These are phyloP conservation scores for Psophocarpus tetragonolobus DNA, from an alignment of 306 rosid genomes.

Conservation along the genomic window DNA sequence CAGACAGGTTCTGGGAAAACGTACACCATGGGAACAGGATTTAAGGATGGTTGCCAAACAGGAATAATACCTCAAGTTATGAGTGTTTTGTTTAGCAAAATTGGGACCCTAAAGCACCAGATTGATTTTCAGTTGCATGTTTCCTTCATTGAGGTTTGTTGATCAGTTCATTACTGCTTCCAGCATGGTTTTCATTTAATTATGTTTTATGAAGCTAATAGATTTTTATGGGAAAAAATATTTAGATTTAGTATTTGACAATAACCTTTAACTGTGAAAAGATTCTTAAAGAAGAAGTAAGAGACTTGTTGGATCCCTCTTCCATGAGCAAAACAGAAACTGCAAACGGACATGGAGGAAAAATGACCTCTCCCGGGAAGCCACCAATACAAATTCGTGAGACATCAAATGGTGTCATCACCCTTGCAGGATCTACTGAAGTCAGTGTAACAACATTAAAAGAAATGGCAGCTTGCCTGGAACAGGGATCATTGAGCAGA, in stretches of 20 bases:
- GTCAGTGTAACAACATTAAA: conserved; percentile 74
- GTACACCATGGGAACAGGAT: conserved; percentile 99
- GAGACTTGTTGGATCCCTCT: conserved; percentile 86
- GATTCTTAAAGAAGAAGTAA: conserved; percentile 99
- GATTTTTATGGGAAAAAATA: conserved; percentile 13
- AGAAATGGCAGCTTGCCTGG: conserved; percentile 97
- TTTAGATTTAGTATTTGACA: conserved; percentile 43
- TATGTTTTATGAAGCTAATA: conserved; percentile 26
- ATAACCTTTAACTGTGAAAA: conserved; percentile 43
- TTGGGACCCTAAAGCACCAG: conserved; percentile 76
- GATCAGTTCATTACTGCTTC: conserved; percentile 18
- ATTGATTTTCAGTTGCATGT: conserved; percentile 93
- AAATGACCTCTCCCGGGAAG: conserved; percentile 72
- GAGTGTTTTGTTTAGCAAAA: conserved; percentile 85
- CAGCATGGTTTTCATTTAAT: conserved; percentile 28
- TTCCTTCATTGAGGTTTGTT: conserved; percentile 93
- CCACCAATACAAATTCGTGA: conserved; percentile 99
- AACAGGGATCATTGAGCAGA: conserved; percentile 92
- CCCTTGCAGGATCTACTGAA: conserved; percentile 98
- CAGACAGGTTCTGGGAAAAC: conserved; percentile 99
- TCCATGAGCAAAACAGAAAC: conserved; percentile 77
- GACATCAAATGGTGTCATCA: conserved; percentile 96
- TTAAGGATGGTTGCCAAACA: conserved; percentile 73
- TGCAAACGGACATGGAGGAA: conserved; percentile 79
- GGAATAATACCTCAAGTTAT: conserved; percentile 96